Conservation (phyloP, 2,329 filamentous ascomycete species). For the Fusarium concolor region DNA sequence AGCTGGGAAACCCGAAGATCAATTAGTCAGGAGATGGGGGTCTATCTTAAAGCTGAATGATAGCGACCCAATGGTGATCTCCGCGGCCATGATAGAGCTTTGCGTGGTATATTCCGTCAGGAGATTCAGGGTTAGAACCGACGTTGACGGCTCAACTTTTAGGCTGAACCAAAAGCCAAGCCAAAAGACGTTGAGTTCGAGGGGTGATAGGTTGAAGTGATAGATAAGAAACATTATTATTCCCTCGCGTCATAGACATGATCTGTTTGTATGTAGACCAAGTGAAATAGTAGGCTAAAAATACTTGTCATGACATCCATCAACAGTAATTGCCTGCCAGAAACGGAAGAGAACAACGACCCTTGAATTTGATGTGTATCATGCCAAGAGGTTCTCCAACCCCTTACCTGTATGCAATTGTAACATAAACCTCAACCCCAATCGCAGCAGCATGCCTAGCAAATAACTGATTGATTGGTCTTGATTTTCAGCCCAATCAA, state of each 20-base stretch:
- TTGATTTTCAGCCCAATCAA: slow-evolving; percentile 27
- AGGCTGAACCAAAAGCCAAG: slow-evolving; percentile 20
- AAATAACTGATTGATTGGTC: slow-evolving; percentile 33
- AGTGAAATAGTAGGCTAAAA: not conserved
- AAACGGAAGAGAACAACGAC: slow-evolving; percentile 8
- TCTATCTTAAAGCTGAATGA: slow-evolving; percentile 21
- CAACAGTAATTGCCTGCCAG: slow-evolving; percentile 14
- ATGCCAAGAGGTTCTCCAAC: slow-evolving; percentile 22
- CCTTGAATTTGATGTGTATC: slow-evolving; percentile 15
- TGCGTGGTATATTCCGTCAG: not conserved
- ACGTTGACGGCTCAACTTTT: slow-evolving; percentile 2
- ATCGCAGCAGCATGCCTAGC: slow-evolving; percentile 35
- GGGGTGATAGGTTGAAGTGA: slow-evolving; percentile 7
- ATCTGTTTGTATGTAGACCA: not conserved
- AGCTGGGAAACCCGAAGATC: not conserved
- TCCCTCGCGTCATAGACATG: slow-evolving; percentile 37
- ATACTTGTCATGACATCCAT: slow-evolving; percentile 11
- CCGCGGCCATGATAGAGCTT: slow-evolving; percentile 17
- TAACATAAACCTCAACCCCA: slow-evolving; percentile 36
- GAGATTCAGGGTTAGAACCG: slow-evolving; percentile 19
- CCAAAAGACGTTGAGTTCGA: not conserved
- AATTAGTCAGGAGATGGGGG: slow-evolving; percentile 34
- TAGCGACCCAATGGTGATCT: slow-evolving; percentile 15
- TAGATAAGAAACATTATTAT: slow-evolving; percentile 30
- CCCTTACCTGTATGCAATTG: slow-evolving; percentile 31